Base-by-base conservation (phyloP, 495 filamentous ascomycete genomes). In the Podospora pseudoanserina region DNA sequence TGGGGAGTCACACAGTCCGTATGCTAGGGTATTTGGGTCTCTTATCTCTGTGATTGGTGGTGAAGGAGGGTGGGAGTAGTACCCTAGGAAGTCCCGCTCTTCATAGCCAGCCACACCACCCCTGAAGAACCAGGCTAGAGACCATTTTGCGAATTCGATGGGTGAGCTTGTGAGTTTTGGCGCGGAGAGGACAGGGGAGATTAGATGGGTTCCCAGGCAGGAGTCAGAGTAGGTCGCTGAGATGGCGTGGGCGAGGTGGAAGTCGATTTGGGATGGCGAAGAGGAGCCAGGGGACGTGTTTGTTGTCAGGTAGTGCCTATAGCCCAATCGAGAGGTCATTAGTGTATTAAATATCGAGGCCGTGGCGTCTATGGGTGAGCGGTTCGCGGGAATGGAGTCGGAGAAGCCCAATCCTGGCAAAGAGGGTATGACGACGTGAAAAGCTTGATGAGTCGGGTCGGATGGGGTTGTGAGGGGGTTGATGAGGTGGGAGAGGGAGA, bases 321-420 rank as follows among this genome's bases (percentile, higher is more conserved):
- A 93, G 0, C 86, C 85, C 9, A 94, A 85, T 5, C 82, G 75
- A 26, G 74, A 71, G 18, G 30, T 63, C 91, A 94, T 94, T 3
- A 94, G 81, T 3, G 81, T 83, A 74, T 93, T 80, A 64, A 87
- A 78, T 4, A 83, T 76, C 58, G 85, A 83, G 4, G 88, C 91
- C 30, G 92, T 89, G 20, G 77, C 67, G 9, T 72, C 57, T 27
- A 90, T 77, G 2, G 80, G 81, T 55, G 90, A 86, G 1, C 85
- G 83, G 75, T 54, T 49, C 53, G 85, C 83, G 20, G 83, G 82
- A 7, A 89, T 80, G 3, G 83, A 78, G 39, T 86, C 81, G 58
- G 85, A 88, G 77, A 93, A 93, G 54, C 88, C 91, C 68, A 91
- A 84, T 54, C 92, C 91, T 0, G 91, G 91, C 27, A 93, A 78